Percentiles rank a stretch among this genome's conserved stretches.
These are phyloP conservation scores for Knoxdaviesia capensis DNA, from an alignment of 2,329 filamentous ascomycete species.

Conservation along the genomic window DNA sequence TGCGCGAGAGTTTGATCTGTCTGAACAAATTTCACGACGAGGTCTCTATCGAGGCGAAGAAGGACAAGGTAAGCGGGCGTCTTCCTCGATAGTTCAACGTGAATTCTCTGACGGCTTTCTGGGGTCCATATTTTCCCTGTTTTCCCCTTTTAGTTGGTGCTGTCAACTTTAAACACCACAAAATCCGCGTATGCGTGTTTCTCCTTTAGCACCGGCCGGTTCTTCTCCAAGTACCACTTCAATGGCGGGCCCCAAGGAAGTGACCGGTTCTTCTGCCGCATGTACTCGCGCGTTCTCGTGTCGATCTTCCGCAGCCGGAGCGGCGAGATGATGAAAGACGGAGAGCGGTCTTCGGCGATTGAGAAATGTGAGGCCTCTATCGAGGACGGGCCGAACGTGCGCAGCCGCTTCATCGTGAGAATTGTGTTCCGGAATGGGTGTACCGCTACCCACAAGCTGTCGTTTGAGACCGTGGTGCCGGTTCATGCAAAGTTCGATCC, in stretches of 20 bases:
- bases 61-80: constrained; percentile 33
- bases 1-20: constrained; percentile 57
- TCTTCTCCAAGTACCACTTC: constrained; percentile 56
- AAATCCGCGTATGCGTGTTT: constrained; percentile 64
- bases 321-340: constrained; percentile 33
- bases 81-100: background rate
- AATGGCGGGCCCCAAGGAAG: constrained; percentile 28
- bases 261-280: constrained; percentile 51
- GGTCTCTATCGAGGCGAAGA: constrained; percentile 53
- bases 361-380: constrained; percentile 57
- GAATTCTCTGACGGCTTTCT: constrained; percentile 2
- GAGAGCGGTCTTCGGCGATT: constrained; percentile 48
- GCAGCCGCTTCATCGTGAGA: constrained; percentile 55
- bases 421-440: constrained; percentile 58
- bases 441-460: constrained; percentile 57
- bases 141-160: constrained; percentile 33
- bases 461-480: constrained; percentile 54
- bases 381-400: constrained; percentile 48
- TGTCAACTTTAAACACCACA: constrained; percentile 61
- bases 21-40: constrained; percentile 64
- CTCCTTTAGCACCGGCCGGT: constrained; percentile 42
- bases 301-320: constrained; percentile 53
- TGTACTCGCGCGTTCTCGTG: constrained; percentile 36
- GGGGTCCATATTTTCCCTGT: constrained; percentile 49
- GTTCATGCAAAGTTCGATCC: constrained; percentile 59